Evolutionary conservation across 179 eudicot genomes (phyloP).

Genomic region (Patellifolia procumbens): DNA sequence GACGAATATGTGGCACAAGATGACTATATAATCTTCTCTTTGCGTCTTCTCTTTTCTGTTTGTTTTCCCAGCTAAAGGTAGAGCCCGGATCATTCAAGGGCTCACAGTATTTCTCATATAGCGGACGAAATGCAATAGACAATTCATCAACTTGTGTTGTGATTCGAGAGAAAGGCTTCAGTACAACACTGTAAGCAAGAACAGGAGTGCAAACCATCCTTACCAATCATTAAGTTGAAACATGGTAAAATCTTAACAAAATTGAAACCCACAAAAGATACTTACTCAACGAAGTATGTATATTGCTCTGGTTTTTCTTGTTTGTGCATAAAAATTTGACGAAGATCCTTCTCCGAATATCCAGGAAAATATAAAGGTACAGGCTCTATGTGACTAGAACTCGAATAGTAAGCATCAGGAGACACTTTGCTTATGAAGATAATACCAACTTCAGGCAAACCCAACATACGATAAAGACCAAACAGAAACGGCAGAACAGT

Average conservation of each 20-base stretch:
- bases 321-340: constrained; percentile 62
- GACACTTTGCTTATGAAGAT: constrained; percentile 75
- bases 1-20: constrained; percentile 61
- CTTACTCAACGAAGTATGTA: constrained; percentile 89
- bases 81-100: constrained; percentile 53
- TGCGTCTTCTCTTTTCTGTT: constrained; percentile 53
- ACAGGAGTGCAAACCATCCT: constrained; percentile 10
- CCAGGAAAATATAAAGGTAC: constrained; percentile 72
- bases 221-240: neutral
- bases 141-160: constrained; percentile 74
- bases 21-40: constrained; percentile 65
- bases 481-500: constrained; percentile 68
- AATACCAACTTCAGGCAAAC: constrained; percentile 72
- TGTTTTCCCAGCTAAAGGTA: constrained; percentile 33
- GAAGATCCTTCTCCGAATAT: constrained; percentile 75
- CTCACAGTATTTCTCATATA: constrained; percentile 70
- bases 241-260: constrained; percentile 1
- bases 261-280: constrained; percentile 6
- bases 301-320: constrained; percentile 57
- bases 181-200: constrained; percentile 52
- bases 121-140: constrained; percentile 51
- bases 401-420: constrained; percentile 72
- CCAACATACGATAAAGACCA: constrained; percentile 62
- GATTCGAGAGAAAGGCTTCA: constrained; percentile 70
- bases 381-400: constrained; percentile 77